Evolutionary conservation across 148 eudicot genomes (phyloP).

Genomic region (Camellia sinensis): DNA sequence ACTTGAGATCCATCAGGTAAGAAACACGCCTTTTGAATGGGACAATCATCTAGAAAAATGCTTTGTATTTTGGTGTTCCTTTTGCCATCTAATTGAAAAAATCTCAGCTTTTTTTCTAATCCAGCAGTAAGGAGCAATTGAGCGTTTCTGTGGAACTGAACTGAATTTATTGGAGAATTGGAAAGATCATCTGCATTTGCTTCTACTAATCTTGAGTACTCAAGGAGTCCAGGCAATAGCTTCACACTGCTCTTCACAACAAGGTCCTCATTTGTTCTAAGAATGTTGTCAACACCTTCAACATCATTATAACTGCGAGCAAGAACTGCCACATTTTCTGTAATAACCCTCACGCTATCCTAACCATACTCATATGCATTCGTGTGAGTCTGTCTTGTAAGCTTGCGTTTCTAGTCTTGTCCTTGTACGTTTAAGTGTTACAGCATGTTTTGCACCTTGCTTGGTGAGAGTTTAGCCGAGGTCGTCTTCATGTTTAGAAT

Average conservation of each 20-base stretch:
- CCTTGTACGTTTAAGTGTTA: too few relatives aligned
- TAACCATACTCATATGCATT: too few relatives aligned
- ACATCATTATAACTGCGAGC: slow-evolving; percentile 37
- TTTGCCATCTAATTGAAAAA: slow-evolving; percentile 83
- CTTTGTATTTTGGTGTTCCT: too few relatives aligned
- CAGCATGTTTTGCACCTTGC: too few relatives aligned
- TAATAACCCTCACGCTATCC: too few relatives aligned
- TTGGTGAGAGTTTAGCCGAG: too few relatives aligned
- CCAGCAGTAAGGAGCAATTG: slow-evolving; percentile 87
- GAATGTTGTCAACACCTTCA: slow-evolving; percentile 47
- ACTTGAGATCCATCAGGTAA: slow-evolving; percentile 91
- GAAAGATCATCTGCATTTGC: slow-evolving; percentile 73
- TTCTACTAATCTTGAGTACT: slow-evolving; percentile 65
- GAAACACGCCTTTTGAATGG: slow-evolving; percentile 70
- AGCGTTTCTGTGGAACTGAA: slow-evolving; percentile 85
- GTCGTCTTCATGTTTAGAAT: too few relatives aligned
- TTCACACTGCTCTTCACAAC: slow-evolving; percentile 59
- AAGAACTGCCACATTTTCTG: slow-evolving; percentile 36
- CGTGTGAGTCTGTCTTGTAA: too few relatives aligned
- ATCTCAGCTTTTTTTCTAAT: slow-evolving; percentile 62
- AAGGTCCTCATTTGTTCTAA: slow-evolving; percentile 64
- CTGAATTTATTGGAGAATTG: slow-evolving; percentile 55
- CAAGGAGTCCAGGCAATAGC: slow-evolving; percentile 74
- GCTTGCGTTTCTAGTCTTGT: too few relatives aligned
- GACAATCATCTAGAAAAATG: slow-evolving; percentile 52